These are phyloP conservation scores for Candida piceae DNA, from an alignment of 805 yeast genomes.

Conservation along the genomic window DNA sequence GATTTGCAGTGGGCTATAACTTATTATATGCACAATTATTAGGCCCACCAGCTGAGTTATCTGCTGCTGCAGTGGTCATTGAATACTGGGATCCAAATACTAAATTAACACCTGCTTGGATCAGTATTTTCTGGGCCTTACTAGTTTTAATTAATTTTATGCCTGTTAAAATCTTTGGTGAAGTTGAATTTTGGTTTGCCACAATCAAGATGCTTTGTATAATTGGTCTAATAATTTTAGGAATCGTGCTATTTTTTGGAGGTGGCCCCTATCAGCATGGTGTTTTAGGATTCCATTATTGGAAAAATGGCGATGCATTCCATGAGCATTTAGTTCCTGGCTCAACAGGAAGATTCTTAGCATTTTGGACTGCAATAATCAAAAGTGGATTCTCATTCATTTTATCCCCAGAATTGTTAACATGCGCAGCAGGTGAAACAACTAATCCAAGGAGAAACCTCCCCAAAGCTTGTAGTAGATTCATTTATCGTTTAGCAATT, in stretches of 20 bases:
- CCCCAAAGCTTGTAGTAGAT: slow-evolving; percentile 11
- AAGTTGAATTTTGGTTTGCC: slow-evolving; percentile 62
- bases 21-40: slow-evolving; percentile 31
- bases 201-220: slow-evolving; percentile 62
- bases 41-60: slow-evolving; percentile 44
- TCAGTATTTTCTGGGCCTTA: slow-evolving; percentile 45
- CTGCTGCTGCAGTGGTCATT: slow-evolving; percentile 57
- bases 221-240: slow-evolving; percentile 51
- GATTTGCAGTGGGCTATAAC: slow-evolving; percentile 34
- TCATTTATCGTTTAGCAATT: slow-evolving; percentile 9
- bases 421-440: slow-evolving; percentile 11
- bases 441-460: slow-evolving; percentile 2
- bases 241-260: slow-evolving; percentile 55
- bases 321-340: too few species aligned
- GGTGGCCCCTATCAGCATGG: slow-evolving; percentile 58
- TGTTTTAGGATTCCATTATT: slow-evolving; percentile 40
- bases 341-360: slow-evolving; percentile 39
- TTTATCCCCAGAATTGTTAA: slow-evolving; percentile 16
- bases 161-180: slow-evolving; percentile 38
- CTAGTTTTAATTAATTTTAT: slow-evolving; percentile 41
- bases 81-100: slow-evolving; percentile 45
- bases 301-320: slow-evolving; percentile 34
- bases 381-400: slow-evolving; percentile 33
- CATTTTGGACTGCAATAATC: slow-evolving; percentile 17
- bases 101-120: slow-evolving; percentile 41